Percentiles rank a stretch among this genome's conserved stretches.
Evolutionary conservation across 257 asterid genomes (phyloP).

Genomic region (Solanum tarijense): DNA sequence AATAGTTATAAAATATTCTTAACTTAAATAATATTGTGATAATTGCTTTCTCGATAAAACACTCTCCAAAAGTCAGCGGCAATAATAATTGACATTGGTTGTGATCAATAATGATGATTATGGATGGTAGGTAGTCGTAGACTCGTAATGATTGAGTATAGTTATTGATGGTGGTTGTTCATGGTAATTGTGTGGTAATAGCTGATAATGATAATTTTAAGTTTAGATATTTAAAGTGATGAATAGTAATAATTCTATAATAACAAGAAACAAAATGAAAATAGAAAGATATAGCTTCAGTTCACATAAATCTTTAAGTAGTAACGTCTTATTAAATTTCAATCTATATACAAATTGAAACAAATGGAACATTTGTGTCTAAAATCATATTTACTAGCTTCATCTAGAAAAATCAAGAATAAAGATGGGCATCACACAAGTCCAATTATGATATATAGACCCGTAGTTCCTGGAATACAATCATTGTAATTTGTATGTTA

Average conservation of each 20-base stretch:
- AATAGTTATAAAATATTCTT: neutral
- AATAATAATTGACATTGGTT: neutral
- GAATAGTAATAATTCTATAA: neutral
- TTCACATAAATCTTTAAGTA: neutral
- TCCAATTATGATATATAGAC: neutral
- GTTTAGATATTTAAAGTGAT: neutral
- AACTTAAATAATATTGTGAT: neutral
- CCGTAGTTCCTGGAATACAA: neutral
- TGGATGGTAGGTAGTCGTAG: neutral
- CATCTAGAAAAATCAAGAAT: neutral
- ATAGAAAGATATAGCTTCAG: neutral
- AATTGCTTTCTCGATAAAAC: neutral
- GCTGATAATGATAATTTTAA: neutral
- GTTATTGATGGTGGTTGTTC: neutral
- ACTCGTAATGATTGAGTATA: neutral
- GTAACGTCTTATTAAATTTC: neutral
- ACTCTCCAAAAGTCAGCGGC: neutral
- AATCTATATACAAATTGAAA: neutral
- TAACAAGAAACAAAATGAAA: no score
- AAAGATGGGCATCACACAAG: neutral
- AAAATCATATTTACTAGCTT: neutral
- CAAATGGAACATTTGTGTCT: neutral
- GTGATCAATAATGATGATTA: neutral
- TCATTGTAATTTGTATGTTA: neutral
- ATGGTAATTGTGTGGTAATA: neutral